Base-by-base conservation (phyloP, 371 early-diverging fungal species). In the Mucor mucedo region DNA sequence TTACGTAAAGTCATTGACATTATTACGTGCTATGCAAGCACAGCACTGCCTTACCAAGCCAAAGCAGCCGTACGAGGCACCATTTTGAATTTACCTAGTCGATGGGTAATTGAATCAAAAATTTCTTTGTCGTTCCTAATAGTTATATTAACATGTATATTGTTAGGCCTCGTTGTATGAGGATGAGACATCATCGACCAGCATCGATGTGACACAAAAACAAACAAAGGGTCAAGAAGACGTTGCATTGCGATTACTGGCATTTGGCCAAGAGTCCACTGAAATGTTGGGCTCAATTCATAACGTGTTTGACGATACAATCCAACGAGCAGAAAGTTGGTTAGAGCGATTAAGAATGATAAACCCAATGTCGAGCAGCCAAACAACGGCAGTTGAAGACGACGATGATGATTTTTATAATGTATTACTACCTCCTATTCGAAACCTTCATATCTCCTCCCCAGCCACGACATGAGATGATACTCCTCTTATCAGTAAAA, bases 1-100 rank as follows among this genome's bases (percentile, higher is more conserved):
- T 76, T 97, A 29, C 84, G 93, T 42, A 88, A 87, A 56, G 97
- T 94, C 0, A 90, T 97, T 9, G 92, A 90, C 44, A 86, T 96
- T 16, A 84, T 97, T 53, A 90, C 91, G 47, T 85, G 89, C 54
- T 93, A 96, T 72, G 95, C 95, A 3, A 87, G 91, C 11, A 79
- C 87, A 6, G 88, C 90, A 55, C 77, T 97, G 52, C 93, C 95
- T 0, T 89, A 86, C n/a, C 90, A 91, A 44, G 93, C 95, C 11
- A 82, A 91, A 61, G 71, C 82, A 47, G 86, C 82, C 28, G 94
- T 97, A 3, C 86, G 95, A 16, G 86, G 83, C 16, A 88, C 95
- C 60, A 95, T 97, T 45, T 73, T 96, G 29, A 80, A 80, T 10
- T 78, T 97, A 62, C 97, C 97, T 4, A 76, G 78, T 10, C 81